A percentile compares a stretch with the other conserved stretches of the same genome.
Conservation (phyloP, 1,284 basidiomycete genomes). For the Calocybe gambosa region DNA sequence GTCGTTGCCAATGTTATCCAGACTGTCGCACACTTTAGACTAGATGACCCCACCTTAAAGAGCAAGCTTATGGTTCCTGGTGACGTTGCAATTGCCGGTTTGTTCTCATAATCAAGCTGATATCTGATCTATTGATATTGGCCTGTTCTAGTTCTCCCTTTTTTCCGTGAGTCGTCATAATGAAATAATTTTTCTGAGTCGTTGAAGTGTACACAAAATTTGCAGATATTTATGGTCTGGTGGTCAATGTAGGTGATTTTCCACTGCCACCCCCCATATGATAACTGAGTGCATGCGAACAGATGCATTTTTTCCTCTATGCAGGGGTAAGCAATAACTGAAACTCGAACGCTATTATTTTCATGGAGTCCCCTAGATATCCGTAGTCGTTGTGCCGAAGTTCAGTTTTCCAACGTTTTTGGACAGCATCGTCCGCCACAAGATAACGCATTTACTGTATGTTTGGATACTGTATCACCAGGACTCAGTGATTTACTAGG, state of each 20-base stretch:
- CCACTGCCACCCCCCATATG: not conserved
- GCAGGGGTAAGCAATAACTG: conserved; percentile 28
- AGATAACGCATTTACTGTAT: conserved; percentile 35
- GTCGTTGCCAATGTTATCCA: conserved; percentile 66
- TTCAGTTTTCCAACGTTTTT: conserved; percentile 37
- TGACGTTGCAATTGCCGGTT: conserved; percentile 56
- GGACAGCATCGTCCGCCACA: conserved; percentile 31
- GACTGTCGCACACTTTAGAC: conserved; percentile 43
- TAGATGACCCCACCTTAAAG: conserved; percentile 33
- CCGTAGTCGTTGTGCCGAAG: conserved; percentile 39
- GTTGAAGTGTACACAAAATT: no score
- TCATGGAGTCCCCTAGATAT: conserved; percentile 23
- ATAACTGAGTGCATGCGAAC: not conserved
- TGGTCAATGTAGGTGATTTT: conserved; percentile 31
- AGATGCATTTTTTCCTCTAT: conserved; percentile 41
- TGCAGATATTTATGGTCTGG: conserved; percentile 43
- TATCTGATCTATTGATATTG: conserved; percentile 1
- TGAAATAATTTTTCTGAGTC: no score
- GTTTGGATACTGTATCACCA: conserved; percentile 8
- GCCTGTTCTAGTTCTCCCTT: conserved; percentile 32
- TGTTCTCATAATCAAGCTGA: conserved; percentile 9
- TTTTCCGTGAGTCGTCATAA: conserved; percentile 42
- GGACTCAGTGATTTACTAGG: not conserved
- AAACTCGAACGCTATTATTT: not conserved
- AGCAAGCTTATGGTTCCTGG: conserved; percentile 30